These are phyloP conservation scores for Phytophthora capsici DNA, from an alignment of 352 stramenopile species.

Conservation along the genomic window DNA sequence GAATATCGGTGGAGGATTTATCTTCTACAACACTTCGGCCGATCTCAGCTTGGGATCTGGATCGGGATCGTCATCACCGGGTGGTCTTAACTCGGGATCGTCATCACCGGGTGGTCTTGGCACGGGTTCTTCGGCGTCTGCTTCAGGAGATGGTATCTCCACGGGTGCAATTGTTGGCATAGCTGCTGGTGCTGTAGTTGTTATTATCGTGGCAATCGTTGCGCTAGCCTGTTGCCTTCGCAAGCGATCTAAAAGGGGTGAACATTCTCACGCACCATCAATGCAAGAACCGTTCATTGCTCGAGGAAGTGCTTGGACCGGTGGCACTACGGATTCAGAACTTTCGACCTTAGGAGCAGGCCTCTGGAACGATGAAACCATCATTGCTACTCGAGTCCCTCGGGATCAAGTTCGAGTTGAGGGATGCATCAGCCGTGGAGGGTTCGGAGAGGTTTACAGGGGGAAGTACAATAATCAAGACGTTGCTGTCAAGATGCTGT, in stretches of 20 bases:
- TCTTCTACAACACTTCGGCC: too few species aligned
- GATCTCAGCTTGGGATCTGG: background rate
- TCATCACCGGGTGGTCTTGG: too few species aligned
- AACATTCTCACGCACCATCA: background rate
- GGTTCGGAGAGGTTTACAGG: constrained; percentile 48
- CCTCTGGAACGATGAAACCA: constrained; percentile 10
- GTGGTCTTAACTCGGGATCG: too few species aligned
- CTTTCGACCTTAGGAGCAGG: constrained; percentile 1
- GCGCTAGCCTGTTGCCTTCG: background rate
- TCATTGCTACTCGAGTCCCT: constrained; percentile 16
- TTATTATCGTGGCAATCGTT: constrained; percentile 8
- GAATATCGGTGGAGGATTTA: background rate
- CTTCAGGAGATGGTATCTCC: background rate
- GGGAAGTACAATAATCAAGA: constrained; percentile 42
- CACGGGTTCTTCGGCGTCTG: background rate
- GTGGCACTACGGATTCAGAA: constrained; percentile 6
- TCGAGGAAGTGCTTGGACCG: constrained; percentile 6
- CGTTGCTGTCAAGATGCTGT: constrained; percentile 54
- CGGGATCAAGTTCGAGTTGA: constrained; percentile 7
- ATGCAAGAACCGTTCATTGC: constrained; percentile 5
- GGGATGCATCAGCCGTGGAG: constrained; percentile 23
- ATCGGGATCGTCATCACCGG: background rate
- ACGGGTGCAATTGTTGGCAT: background rate
- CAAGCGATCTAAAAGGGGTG: background rate
- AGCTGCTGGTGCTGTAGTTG: background rate